Percentiles rank a stretch among this genome's conserved stretches.
Evolutionary conservation across 768 basidiomycete species (phyloP).

Genomic region (Hericium alpestre): DNA sequence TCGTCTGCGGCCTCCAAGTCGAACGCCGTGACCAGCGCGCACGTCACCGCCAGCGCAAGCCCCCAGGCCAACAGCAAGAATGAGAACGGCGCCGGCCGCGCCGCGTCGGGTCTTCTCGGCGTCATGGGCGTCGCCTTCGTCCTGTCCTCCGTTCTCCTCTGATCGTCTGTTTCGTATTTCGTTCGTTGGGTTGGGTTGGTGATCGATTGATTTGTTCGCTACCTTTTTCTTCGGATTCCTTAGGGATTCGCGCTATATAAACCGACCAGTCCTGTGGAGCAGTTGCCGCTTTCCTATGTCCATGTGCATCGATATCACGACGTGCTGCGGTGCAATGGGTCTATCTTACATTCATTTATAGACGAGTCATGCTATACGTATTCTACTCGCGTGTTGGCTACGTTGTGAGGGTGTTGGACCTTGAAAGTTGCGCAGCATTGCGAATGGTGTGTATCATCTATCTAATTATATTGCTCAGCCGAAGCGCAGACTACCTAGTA

Average conservation of each 20-base stretch:
- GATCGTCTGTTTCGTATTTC: constrained; percentile 5
- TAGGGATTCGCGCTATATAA: constrained; percentile 1
- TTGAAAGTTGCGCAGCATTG: no score
- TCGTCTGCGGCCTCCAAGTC: constrained; percentile 1
- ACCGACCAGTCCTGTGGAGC: background rate
- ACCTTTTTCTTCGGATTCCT: background rate
- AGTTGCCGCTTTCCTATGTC: background rate
- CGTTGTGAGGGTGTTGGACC: no score
- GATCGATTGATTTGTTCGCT: background rate
- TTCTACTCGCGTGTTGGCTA: no score
- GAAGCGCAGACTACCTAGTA: no score
- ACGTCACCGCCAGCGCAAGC: constrained; percentile 4
- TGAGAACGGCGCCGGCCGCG: constrained; percentile 11
- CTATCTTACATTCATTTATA: constrained; percentile 4
- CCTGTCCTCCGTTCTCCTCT: constrained; percentile 9
- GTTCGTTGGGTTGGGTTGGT: background rate
- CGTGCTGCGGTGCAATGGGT: background rate
- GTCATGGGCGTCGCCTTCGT: constrained; percentile 12
- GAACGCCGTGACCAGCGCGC: constrained; percentile 1
- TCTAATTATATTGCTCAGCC: no score
- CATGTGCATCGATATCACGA: background rate
- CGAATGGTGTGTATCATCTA: no score
- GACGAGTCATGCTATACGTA: background rate
- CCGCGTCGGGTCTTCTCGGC: constrained; percentile 10
- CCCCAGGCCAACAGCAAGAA: constrained; percentile 1